These are phyloP conservation scores for Chlorencoelia australis DNA, from an alignment of 2,329 filamentous ascomycete species.

Conservation along the genomic window DNA sequence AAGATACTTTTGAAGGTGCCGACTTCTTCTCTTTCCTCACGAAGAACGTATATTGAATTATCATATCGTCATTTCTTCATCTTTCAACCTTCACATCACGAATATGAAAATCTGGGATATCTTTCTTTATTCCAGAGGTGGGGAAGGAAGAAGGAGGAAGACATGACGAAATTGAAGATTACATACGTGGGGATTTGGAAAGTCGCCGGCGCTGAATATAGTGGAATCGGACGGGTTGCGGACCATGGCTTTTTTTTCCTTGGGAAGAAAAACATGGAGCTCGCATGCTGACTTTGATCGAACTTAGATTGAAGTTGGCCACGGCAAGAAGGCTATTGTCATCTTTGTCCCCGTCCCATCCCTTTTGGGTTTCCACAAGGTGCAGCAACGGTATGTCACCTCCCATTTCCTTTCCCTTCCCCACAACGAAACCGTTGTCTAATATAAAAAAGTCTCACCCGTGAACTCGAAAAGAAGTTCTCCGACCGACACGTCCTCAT, in stretches of 20 bases:
- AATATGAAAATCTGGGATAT: constrained; percentile 1
- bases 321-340: constrained; percentile 99
- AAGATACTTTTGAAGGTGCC: constrained; percentile 6
- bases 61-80: constrained; percentile 7
- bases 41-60: constrained; percentile 8
- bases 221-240: constrained; percentile 67
- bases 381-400: constrained; percentile 89
- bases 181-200: constrained; percentile 14
- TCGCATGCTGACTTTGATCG: constrained; percentile 64
- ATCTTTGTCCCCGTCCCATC: constrained; percentile 99
- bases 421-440: constrained; percentile 2
- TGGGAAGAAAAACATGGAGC: constrained; percentile 57
- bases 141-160: constrained; percentile 10
- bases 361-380: constrained; percentile 96
- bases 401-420: background rate
- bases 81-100: background rate
- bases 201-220: constrained; percentile 24
- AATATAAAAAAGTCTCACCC: constrained; percentile 63
- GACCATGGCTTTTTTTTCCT: constrained; percentile 40
- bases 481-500: constrained; percentile 99
- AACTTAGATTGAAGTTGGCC: constrained; percentile 97
- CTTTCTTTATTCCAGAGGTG: constrained; percentile 1
- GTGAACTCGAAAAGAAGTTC: constrained; percentile 99
- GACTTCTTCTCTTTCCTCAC: constrained; percentile 5
- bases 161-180: constrained; percentile 10